Percentiles rank a stretch among this genome's conserved stretches.
Evolutionary conservation across 2,329 filamentous ascomycete species (phyloP).

Genomic region (Verticillium nonalfalfae): DNA sequence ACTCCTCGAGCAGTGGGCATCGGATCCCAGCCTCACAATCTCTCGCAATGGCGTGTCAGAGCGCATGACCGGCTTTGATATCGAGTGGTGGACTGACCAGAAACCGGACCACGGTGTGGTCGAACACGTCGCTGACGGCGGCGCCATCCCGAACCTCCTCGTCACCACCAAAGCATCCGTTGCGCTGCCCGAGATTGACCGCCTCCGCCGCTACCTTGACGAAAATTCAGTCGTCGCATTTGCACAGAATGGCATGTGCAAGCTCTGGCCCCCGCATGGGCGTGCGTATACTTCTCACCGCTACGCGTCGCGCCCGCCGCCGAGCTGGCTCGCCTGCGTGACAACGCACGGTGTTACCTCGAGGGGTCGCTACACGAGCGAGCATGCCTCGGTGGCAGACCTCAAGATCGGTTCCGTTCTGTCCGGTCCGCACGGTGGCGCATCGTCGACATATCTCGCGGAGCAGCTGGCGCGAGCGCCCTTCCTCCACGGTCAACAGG

Average conservation of each 20-base stretch:
- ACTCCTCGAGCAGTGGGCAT: slow-evolving; percentile 41
- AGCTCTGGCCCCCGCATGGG: slow-evolving; percentile 48
- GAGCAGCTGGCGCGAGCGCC: slow-evolving; percentile 34
- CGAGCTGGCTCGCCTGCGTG: slow-evolving; percentile 67
- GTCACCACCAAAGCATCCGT: slow-evolving; percentile 69
- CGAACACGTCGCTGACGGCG: slow-evolving; percentile 31
- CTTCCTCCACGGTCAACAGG: slow-evolving; percentile 31
- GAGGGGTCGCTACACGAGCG: slow-evolving; percentile 40
- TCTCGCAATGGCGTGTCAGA: slow-evolving; percentile 24
- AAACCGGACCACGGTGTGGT: slow-evolving; percentile 27
- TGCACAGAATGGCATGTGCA: slow-evolving; percentile 82
- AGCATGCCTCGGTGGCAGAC: slow-evolving; percentile 44
- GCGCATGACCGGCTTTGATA: slow-evolving; percentile 31
- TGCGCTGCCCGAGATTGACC: slow-evolving; percentile 54
- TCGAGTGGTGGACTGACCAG: slow-evolving; percentile 50
- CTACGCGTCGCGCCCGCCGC: slow-evolving; percentile 32
- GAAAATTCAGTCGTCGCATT: slow-evolving; percentile 69
- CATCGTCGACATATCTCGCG: slow-evolving; percentile 26
- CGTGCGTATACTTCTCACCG: slow-evolving; percentile 32
- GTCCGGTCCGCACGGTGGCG: slow-evolving; percentile 12
- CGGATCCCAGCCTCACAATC: slow-evolving; percentile 36
- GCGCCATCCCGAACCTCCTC: slow-evolving; percentile 63
- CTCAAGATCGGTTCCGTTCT: slow-evolving; percentile 41
- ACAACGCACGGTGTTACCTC: slow-evolving; percentile 52
- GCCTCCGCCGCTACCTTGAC: slow-evolving; percentile 56